Base-by-base conservation (phyloP, 257 asterid genomes). In the Solanum rostratum region DNA sequence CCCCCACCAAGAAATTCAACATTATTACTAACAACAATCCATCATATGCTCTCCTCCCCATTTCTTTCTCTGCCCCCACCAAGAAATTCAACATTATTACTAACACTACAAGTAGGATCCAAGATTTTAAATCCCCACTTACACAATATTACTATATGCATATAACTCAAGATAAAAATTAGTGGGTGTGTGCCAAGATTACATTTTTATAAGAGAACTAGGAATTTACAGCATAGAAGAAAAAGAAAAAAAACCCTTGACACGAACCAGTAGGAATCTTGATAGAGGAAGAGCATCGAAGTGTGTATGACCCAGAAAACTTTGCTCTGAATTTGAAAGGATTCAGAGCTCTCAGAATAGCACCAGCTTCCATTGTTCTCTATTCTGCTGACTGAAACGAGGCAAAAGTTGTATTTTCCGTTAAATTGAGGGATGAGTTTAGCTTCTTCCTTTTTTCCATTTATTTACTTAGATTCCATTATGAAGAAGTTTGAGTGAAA, bases 21-120 rank as follows among this genome's bases (percentile, higher is more conserved):
- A 4, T 45, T 27, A 73, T 22, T 14, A 70, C 6, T 33, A 33
- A 33, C 54, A 0, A n/a, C n/a, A n/a, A n/a, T n/a, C 95, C 99
- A 87, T 95, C 98, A 76, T 91, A 93, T 43, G 93, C 91, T 89
- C 91, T 92, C 85, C 86, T 91, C 87, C 80, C 63, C 62, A 84
- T 49, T 74, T 84, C 88, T 59, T 54, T 87, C 84, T 83, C 90
- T 71, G 90, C 95, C 91, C 83, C 83, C 55, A 63, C 80, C 50
- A 7, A 69, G 60, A 84, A 71, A 3, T 39, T 30, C 46, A 76
- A 73, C 41, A 4, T 45, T 27, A 73, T 22, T 14, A 70, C 6
- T 33, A 33, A 33, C 54, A 0, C 15, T 39, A 39, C n/a, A 19
- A 20, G 41, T 69, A 39, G 39, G 39, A 70, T 70, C 29, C 53